Conservation (phyloP, 2,329 filamentous ascomycete genomes). For the Calonectria fujianensis region DNA sequence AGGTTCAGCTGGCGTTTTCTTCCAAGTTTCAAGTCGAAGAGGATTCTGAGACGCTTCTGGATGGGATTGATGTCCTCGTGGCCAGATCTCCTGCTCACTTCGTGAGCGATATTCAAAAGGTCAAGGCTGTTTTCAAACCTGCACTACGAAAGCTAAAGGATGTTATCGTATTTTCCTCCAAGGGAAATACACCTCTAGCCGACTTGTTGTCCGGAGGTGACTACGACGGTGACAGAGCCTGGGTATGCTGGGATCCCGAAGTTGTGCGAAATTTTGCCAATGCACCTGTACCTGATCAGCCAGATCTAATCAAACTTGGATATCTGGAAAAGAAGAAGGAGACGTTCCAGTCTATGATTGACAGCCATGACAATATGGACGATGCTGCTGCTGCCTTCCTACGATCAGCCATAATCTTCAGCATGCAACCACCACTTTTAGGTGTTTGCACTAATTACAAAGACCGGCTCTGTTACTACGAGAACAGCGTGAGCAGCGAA, state of each 20-base stretch:
- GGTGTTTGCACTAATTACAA: conserved; percentile 80
- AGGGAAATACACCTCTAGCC: conserved; percentile 78
- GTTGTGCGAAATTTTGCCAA: conserved; percentile 82
- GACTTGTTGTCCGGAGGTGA: conserved; percentile 85
- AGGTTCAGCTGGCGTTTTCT: conserved; percentile 82
- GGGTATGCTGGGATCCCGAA: conserved; percentile 83
- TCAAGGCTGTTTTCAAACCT: conserved; percentile 74
- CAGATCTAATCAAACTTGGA: conserved; percentile 66
- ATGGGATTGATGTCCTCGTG: conserved; percentile 78
- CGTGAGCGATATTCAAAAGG: conserved; percentile 83
- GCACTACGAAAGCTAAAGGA: conserved; percentile 82
- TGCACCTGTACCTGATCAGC: conserved; percentile 59
- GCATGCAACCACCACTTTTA: conserved; percentile 73
- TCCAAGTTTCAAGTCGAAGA: conserved; percentile 75
- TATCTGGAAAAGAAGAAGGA: conserved; percentile 70
- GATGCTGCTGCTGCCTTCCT: conserved; percentile 67
- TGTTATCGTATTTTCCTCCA: conserved; percentile 84
- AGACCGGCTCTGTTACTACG: conserved; percentile 77
- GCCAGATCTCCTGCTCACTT: conserved; percentile 82
- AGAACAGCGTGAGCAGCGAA: conserved; percentile 67
- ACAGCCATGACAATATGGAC: conserved; percentile 55
- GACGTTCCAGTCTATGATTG: conserved; percentile 67
- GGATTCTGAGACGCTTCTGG: conserved; percentile 72
- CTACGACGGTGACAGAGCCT: conserved; percentile 87
- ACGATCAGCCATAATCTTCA: conserved; percentile 73